Conservation (phyloP, 108 stramenopile species). For the Ochromonas danica region DNA sequence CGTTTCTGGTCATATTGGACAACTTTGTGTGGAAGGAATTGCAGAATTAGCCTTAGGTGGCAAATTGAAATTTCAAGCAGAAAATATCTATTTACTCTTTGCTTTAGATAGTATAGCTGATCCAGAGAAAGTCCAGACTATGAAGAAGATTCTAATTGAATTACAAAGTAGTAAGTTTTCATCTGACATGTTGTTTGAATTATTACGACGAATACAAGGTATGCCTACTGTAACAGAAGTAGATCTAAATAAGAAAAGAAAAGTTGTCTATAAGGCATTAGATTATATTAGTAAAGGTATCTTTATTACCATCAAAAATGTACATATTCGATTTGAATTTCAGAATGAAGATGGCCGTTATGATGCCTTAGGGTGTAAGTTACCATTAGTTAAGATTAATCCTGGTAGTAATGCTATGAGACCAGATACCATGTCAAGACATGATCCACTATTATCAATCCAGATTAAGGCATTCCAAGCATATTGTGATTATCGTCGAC, state of each 20-base stretch:
- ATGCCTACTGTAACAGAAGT: not conserved
- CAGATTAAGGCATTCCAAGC: not conserved
- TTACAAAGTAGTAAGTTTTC: not conserved
- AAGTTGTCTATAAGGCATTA: not conserved
- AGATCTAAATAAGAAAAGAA: constrained; percentile 10
- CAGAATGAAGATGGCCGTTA: not conserved
- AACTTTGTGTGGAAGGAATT: constrained; percentile 6
- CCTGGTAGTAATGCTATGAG: constrained; percentile 1
- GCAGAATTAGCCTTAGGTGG: constrained; percentile 19
- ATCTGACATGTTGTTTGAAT: not conserved
- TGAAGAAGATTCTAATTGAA: constrained; percentile 10
- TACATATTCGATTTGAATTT: not conserved
- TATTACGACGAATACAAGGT: not conserved
- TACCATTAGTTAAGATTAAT: not conserved
- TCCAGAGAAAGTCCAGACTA: not conserved
- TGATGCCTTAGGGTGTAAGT: not conserved
- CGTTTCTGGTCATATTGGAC: not conserved
- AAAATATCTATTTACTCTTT: constrained; percentile 20
- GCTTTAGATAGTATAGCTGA: not conserved
- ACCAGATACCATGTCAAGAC: not conserved
- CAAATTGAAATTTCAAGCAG: constrained; percentile 22
- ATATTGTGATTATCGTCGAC: not conserved
- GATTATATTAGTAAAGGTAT: not conserved
- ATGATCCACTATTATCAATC: not conserved
- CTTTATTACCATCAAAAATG: not conserved